Evolutionary conservation across 495 filamentous ascomycete genomes (phyloP).

Genomic region (Extremus antarcticus): DNA sequence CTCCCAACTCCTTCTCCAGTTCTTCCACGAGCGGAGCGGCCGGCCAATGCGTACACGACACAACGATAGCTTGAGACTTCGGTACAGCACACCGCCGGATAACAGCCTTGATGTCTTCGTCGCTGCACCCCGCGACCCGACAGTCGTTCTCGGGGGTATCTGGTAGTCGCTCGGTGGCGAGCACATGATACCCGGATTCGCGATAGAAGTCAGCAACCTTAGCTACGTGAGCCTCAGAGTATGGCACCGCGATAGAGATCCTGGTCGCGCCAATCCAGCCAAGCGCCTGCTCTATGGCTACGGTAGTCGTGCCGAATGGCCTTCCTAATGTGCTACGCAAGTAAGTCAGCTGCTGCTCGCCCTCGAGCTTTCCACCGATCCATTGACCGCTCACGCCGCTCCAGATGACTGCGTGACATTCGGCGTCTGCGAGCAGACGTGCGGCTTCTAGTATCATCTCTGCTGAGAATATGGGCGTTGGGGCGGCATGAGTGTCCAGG

Average conservation of each 20-base stretch:
- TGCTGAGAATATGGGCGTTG: constrained; percentile 8
- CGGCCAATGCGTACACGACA: constrained; percentile 14
- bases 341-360: constrained; percentile 3
- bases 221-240: not conserved
- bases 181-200: constrained; percentile 1
- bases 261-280: not conserved
- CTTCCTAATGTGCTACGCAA: constrained; percentile 6
- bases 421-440: constrained; percentile 9
- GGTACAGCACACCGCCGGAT: not conserved
- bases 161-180: not conserved
- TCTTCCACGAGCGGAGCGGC: constrained; percentile 1
- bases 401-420: constrained; percentile 8
- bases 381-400: constrained; percentile 12
- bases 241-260: constrained; percentile 10
- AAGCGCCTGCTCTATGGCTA: constrained; percentile 9
- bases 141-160: constrained; percentile 2
- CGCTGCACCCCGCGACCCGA: constrained; percentile 1
- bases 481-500: constrained; percentile 1
- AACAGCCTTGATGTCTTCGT: constrained; percentile 2
- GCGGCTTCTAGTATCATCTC: constrained; percentile 5
- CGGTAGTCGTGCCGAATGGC: constrained; percentile 8
- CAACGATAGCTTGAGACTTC: constrained; percentile 1
- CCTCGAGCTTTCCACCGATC: constrained; percentile 1
- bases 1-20: not conserved
- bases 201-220: constrained; percentile 6